These are phyloP conservation scores for Carex pumila DNA, from an alignment of 176 grass and related monocot genomes.

Conservation along the genomic window DNA sequence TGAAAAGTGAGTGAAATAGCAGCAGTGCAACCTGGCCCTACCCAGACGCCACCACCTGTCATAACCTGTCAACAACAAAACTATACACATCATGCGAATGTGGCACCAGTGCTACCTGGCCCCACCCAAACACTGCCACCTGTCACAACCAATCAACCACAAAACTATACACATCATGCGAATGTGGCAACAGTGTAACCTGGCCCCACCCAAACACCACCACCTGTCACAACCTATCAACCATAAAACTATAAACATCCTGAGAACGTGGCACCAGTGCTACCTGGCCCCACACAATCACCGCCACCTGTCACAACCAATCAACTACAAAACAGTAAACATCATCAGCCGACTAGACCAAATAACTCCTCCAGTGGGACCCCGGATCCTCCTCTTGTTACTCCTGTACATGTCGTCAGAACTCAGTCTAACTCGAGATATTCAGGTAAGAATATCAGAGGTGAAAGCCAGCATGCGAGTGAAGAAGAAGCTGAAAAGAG, in stretches of 20 bases:
- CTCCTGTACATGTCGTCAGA: background rate
- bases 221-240: background rate
- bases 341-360: background rate
- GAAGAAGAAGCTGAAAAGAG: constrained; percentile 1
- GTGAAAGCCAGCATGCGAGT: constrained; percentile 1
- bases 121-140: background rate
- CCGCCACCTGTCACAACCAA: background rate
- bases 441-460: constrained; percentile 1
- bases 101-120: background rate
- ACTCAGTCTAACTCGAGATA: background rate
- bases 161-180: background rate
- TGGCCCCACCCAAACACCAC: background rate
- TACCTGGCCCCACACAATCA: background rate
- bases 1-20: background rate
- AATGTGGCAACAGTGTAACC: background rate
- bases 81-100: background rate
- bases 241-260: background rate
- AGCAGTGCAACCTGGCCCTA: background rate
- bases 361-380: background rate
- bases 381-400: background rate
- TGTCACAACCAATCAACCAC: background rate
- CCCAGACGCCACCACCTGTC: background rate
- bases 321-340: background rate
- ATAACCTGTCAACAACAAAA: background rate
- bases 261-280: background rate